Conservation (phyloP, 106 monocot species). For the Cymbidium sinense region DNA sequence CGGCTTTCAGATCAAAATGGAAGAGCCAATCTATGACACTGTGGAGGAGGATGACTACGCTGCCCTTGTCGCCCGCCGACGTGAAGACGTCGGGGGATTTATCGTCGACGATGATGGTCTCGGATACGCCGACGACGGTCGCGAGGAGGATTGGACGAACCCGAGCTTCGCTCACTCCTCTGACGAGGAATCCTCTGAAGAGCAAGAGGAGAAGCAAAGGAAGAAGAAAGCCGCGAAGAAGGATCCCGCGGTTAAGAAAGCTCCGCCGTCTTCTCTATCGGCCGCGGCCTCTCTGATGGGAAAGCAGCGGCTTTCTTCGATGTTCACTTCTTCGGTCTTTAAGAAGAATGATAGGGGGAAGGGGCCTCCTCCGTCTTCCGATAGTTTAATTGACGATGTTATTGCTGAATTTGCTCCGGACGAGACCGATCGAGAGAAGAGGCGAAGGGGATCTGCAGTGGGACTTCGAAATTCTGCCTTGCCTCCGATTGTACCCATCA, state of each 20-base stretch:
- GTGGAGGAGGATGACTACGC: conserved; percentile 74
- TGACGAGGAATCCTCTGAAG: conserved; percentile 29
- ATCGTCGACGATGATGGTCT: conserved; percentile 90
- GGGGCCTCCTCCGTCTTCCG: conserved; percentile 30
- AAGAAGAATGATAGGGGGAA: conserved; percentile 55
- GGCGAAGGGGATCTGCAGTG: conserved; percentile 25
- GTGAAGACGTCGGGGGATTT: conserved; percentile 56
- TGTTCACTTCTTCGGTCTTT: conserved; percentile 70
- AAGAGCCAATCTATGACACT: conserved; percentile 88
- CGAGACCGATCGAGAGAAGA: conserved; percentile 65
- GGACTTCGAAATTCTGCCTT: background rate
- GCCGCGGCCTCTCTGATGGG: conserved; percentile 60
- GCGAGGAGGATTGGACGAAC: conserved; percentile 92
- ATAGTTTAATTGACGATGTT: conserved; percentile 77
- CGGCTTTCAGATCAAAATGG: conserved; percentile 51
- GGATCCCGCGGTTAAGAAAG: conserved; percentile 20
- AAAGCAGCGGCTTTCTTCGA: conserved; percentile 67
- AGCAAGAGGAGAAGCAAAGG: conserved; percentile 16
- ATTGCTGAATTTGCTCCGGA: conserved; percentile 79
- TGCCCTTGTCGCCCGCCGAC: conserved; percentile 67
- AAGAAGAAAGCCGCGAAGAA: conserved; percentile 37
- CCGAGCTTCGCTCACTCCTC: conserved; percentile 36
- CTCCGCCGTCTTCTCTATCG: conserved; percentile 35
- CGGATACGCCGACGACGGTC: conserved; percentile 85
- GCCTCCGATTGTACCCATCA: conserved; percentile 2